These are phyloP conservation scores for Mariannaea elegans DNA, from an alignment of 2,329 filamentous ascomycete species.

Conservation along the genomic window DNA sequence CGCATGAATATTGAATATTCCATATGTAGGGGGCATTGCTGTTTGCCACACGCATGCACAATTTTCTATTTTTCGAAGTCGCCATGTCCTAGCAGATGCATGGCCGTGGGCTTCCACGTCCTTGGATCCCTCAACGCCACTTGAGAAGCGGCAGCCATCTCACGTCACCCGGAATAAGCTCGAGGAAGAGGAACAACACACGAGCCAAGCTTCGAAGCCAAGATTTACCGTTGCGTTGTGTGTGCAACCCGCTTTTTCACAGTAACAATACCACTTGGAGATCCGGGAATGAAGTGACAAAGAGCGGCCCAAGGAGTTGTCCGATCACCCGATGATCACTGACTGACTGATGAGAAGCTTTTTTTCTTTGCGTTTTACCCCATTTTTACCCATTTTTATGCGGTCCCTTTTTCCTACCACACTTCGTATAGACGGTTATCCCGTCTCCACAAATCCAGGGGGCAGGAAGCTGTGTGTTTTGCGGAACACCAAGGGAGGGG, in stretches of 20 bases:
- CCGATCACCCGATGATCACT: slow-evolving; percentile 27
- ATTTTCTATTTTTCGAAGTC: slow-evolving; percentile 1
- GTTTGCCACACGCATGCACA: not conserved
- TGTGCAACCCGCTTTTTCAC: too few species aligned
- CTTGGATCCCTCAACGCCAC: not conserved
- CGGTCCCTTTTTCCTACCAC: slow-evolving; percentile 24
- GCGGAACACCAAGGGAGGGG: slow-evolving; percentile 7
- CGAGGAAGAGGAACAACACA: not conserved
- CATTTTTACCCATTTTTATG: slow-evolving; percentile 26
- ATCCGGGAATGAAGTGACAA: not conserved
- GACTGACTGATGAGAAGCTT: slow-evolving; percentile 6
- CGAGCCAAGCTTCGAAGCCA: not conserved
- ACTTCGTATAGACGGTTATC: slow-evolving; percentile 26
- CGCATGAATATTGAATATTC: too few species aligned
- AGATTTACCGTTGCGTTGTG: not conserved
- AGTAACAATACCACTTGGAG: too few species aligned
- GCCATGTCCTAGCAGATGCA: not conserved
- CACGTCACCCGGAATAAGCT: slow-evolving; percentile 24
- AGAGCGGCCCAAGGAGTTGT: too few species aligned
- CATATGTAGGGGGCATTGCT: too few species aligned
- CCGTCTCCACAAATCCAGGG: slow-evolving; percentile 27
- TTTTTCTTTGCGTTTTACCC: slow-evolving; percentile 11
- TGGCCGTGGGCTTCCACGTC: not conserved
- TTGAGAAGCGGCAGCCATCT: slow-evolving; percentile 20
- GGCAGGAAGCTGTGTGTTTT: too few species aligned